A percentile compares a stretch with the other conserved stretches of the same genome.
These are phyloP conservation scores for Exophiala lecanii-corni DNA, from an alignment of 2,329 filamentous ascomycete species.

Conservation along the genomic window DNA sequence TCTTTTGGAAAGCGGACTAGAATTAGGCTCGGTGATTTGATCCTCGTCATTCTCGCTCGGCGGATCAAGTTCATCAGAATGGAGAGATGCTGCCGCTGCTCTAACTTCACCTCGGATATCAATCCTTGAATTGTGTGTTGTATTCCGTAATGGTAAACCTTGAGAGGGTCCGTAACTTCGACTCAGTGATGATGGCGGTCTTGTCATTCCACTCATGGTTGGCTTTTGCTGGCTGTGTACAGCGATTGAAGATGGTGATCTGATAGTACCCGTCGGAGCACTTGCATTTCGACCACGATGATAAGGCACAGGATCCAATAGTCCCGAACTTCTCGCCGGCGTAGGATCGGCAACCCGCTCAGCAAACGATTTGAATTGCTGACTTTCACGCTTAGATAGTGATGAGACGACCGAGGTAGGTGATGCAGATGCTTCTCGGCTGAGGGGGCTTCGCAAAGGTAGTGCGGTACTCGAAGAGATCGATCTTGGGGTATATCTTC, in stretches of 20 bases:
- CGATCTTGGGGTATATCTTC: constrained; percentile 29
- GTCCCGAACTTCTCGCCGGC: constrained; percentile 14
- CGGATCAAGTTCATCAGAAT: constrained; percentile 17
- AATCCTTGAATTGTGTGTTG: constrained; percentile 9
- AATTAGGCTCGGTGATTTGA: constrained; percentile 21
- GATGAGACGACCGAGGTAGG: constrained; percentile 30
- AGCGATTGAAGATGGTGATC: constrained; percentile 25
- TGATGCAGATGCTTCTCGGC: constrained; percentile 40
- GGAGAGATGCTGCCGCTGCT: constrained; percentile 2
- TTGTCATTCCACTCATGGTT: constrained; percentile 15
- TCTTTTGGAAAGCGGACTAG: constrained; percentile 25
- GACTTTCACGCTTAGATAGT: constrained; percentile 14
- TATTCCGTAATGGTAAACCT: constrained; percentile 13
- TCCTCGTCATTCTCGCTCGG: constrained; percentile 22
- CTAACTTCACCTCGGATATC: constrained; percentile 10
- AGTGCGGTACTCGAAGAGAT: constrained; percentile 37
- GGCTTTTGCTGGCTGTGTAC: constrained; percentile 19
- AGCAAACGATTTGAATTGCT: constrained; percentile 26
- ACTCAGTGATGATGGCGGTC: constrained; percentile 22
- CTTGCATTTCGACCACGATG: constrained; percentile 19
- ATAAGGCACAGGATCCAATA: constrained; percentile 27
- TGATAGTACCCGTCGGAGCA: constrained; percentile 22
- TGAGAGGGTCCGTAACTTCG: constrained; percentile 16
- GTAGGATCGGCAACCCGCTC: constrained; percentile 23
- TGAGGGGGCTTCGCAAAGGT: constrained; percentile 38